Evolutionary conservation across 495 filamentous ascomycete species (phyloP).

Genomic region (Penicillium cataractarum): DNA sequence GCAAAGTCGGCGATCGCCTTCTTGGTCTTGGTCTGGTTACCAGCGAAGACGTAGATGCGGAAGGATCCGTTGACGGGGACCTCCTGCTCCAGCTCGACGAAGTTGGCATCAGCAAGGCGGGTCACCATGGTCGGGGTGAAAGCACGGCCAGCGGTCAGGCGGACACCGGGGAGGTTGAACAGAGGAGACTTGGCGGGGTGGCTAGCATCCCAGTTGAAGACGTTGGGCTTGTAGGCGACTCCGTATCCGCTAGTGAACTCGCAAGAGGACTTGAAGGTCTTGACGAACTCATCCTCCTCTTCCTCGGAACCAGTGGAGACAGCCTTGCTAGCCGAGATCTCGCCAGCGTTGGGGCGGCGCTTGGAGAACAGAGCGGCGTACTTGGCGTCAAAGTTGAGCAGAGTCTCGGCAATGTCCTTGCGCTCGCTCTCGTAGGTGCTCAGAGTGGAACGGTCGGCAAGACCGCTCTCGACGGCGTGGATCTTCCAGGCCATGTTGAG

Average conservation of each 20-base stretch:
- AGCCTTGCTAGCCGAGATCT: constrained; percentile 52
- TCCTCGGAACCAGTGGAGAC: constrained; percentile 27
- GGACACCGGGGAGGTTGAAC: constrained; percentile 64
- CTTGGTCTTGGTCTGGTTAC: constrained; percentile 60
- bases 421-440: constrained; percentile 74
- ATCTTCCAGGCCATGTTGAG: constrained; percentile 85
- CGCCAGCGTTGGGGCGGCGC: constrained; percentile 59
- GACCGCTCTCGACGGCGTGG: constrained; percentile 64
- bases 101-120: constrained; percentile 80
- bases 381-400: constrained; percentile 73
- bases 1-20: constrained; percentile 71
- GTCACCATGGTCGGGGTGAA: constrained; percentile 78
- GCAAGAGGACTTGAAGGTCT: constrained; percentile 66
- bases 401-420: constrained; percentile 66
- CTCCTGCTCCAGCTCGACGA: constrained; percentile 86
- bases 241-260: constrained; percentile 71
- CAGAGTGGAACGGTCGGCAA: constrained; percentile 62
- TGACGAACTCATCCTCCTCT: constrained; percentile 63
- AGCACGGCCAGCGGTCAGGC: constrained; percentile 68
- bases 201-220: constrained; percentile 70
- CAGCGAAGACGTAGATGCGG: constrained; percentile 82
- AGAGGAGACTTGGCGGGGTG: constrained; percentile 73
- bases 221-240: constrained; percentile 62
- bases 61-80: constrained; percentile 86
- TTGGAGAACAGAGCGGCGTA: constrained; percentile 68